A percentile compares a stretch with the other conserved stretches of the same genome.
Evolutionary conservation across 495 filamentous ascomycete species (phyloP).

Genomic region (Lophiostoma macrostomum): DNA sequence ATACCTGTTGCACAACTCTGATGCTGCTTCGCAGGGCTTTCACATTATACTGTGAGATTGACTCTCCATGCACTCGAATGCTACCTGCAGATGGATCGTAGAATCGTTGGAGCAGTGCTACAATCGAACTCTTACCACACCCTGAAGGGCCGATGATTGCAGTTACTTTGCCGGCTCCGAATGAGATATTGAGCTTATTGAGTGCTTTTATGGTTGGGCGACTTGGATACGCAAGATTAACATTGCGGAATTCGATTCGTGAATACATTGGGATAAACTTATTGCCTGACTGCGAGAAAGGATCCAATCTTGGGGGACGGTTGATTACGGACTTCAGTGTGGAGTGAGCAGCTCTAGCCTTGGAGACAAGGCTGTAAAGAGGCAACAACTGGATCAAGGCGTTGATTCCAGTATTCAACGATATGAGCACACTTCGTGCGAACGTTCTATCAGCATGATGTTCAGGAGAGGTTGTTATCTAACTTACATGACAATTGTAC

Average conservation of each 20-base stretch:
- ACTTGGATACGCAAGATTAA: no score
- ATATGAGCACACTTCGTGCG: not conserved
- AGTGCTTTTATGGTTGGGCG: no score
- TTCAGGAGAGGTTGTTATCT: not conserved
- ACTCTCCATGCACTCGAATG: not conserved
- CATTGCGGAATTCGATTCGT: no score
- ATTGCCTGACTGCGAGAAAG: constrained; percentile 61
- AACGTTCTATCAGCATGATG: not conserved
- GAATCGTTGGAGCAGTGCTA: no score
- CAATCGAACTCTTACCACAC: no score
- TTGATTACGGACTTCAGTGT: not conserved
- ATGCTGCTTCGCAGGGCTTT: constrained; percentile 28
- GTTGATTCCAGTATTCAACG: constrained; percentile 1
- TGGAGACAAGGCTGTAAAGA: not conserved
- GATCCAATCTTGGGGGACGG: constrained; percentile 69
- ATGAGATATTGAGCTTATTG: no score
- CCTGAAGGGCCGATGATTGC: no score
- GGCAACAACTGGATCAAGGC: not conserved
- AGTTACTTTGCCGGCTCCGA: no score
- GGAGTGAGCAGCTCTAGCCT: constrained; percentile 4
- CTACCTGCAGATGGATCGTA: no score
- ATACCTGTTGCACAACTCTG: constrained; percentile 5
- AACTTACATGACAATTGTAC: not conserved
- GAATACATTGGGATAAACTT: constrained; percentile 74
- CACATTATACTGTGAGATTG: not conserved